phyloP scores from a whole-genome alignment of 768 basidiomycete species.

The Lyophyllum atratum region DNA sequence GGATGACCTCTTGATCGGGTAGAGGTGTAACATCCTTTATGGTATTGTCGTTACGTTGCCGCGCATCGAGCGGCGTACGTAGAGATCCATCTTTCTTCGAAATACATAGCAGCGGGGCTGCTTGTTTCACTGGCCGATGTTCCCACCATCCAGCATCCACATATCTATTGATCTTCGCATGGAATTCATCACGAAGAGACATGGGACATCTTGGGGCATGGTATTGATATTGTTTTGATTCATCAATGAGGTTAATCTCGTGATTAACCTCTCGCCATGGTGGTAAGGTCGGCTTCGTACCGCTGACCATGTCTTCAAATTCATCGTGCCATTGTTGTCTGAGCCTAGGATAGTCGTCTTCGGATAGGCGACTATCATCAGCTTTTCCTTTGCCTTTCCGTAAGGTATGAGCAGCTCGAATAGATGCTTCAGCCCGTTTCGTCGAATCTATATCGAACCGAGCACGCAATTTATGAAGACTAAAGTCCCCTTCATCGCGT shows the following conservation, averaged over 20 bases:
- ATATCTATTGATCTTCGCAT: conserved; percentile 34
- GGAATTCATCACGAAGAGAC: conserved; percentile 26
- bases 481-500: too few species aligned
- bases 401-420: too few species aligned
- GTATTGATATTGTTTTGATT: neutral
- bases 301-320: conserved; percentile 26
- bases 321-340: too few species aligned
- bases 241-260: conserved; percentile 31
- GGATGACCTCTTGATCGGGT: neutral
- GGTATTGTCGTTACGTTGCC: neutral
- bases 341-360: too few species aligned
- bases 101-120: neutral
- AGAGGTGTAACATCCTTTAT: neutral
- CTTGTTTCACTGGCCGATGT: neutral
- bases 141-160: conserved; percentile 36
- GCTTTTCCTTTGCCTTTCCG: too few species aligned
- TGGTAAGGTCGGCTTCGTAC: conserved; percentile 25
- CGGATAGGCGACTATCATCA: too few species aligned
- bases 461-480: too few species aligned
- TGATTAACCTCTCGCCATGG: conserved; percentile 39
- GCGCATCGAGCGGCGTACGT: neutral
- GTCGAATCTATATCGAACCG: too few species aligned
- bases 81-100: neutral
- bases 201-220: conserved; percentile 7
- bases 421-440: too few species aligned